Evolutionary conservation across 352 stramenopile species (phyloP), one percentile per base, ranked within the genome.

Genomic region (Peronospora farinosa): DNA sequence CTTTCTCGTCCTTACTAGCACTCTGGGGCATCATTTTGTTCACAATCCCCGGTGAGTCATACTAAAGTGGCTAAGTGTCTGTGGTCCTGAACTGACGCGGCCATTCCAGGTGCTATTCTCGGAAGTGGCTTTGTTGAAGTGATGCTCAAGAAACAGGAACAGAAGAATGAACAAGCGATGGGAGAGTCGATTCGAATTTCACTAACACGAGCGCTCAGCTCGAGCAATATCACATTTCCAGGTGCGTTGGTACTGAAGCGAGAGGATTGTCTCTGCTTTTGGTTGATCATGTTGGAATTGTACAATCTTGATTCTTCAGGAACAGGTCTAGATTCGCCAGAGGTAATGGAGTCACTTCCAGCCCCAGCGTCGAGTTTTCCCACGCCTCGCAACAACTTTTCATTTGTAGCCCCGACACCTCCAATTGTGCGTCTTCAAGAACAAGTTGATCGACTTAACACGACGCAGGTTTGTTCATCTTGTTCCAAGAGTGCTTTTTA

Each of bases 1-100:
- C 78, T 33, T 92, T 92, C 54, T 87, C 75, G 16, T 84, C 73
- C 4, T 57, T 89, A 30, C 58, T 92, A 15, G 82, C 82, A 10
- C 54, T 92, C 5, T 92, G 76, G 77, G 82, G 82, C n/a, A 92
- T 89, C 46, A 88, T 92, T 37, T 49, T 92, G 44, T 92, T 92
- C 47, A 88, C 79, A 11, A 89, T 92, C 46, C 82, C 82, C 1
- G 79, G 78, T 66, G 47, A 43, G 41, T 27, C 7, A 7, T 33
- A 2, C n/a, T 21, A 13, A 15, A 7, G 10, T 54, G 12, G 3
- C 35, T 28, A 10, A 27, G 12, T 37, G 17, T 19, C 19, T 11
- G 10, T 17, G 5, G 10, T 46, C 13, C 19, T 27, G 30, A 7
- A 28, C 32, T 47, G 45, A 54, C n/a, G 15, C 36, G 5, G 2